Evolutionary conservation across 495 filamentous ascomycete genomes (phyloP), one percentile per base, ranked within the genome.

Genomic region (Friedmanniomyces simplex): DNA sequence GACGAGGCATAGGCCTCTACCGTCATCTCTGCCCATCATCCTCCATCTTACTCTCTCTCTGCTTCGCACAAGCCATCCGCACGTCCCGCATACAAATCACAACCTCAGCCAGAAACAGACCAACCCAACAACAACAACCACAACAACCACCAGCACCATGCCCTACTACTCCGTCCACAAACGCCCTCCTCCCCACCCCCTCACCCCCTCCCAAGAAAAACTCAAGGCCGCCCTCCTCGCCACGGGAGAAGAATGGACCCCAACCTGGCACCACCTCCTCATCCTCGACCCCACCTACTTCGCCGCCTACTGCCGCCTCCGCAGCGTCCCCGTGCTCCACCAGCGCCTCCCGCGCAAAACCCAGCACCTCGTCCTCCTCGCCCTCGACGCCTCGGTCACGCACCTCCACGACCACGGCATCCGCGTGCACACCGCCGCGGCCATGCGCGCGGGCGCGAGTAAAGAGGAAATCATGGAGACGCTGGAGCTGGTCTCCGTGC

Each of bases 331-430:
- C 61, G 37, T 67, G 51, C 32, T 53, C 5, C 66, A 72, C 39
- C 66, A 32, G n/a, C n/a, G n/a, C 28, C 28, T 76, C 16, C 48
- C 68, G 12, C 66, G 57, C 39, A 76, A 76, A 55, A 61, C 69
- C 46, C 74, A 76, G 59, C 51, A 64, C 11, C 61, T 76, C 11
- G 65, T 76, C 14, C 60, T 58, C 48, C 65, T 76, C 12, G 65
- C 72, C 24, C 69, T 74, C 28, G 66, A 72, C 60, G 64, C 66
- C 50, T 64, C 72, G 0, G 59, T 66, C 8, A 75, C 73, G 8
- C 72, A 74, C 53, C 67, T 76, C 18, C 67, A 74, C 54, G 54
- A 60, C 1, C 69, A 71, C 7, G 72, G 69, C 24, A 70, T 76
- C 34, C 66, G 64, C 12, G 50, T 57, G 1, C 64, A 73, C 56